These are phyloP conservation scores for Lenzites betulinus DNA, from an alignment of 768 basidiomycete species.

Conservation along the genomic window DNA sequence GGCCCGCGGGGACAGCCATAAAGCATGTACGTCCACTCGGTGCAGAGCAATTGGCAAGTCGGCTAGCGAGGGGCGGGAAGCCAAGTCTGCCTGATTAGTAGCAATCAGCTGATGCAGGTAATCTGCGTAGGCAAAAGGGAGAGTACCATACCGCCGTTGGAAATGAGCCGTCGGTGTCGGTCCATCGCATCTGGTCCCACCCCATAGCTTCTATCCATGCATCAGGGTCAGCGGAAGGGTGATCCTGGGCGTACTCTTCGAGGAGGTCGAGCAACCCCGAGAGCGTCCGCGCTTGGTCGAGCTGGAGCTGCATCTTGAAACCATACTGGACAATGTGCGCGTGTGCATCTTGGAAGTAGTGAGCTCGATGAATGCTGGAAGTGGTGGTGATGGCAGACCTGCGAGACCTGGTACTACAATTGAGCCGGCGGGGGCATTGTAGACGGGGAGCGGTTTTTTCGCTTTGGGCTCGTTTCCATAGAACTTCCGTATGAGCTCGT, in stretches of 20 bases:
- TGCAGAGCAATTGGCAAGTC: slow-evolving; percentile 72
- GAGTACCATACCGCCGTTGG: slow-evolving; percentile 60
- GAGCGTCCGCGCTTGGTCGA: slow-evolving; percentile 59
- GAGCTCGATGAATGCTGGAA: background rate
- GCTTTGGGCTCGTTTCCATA: slow-evolving; percentile 32
- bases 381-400: slow-evolving; percentile 42
- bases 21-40: slow-evolving; percentile 82
- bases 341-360: slow-evolving; percentile 61
- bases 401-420: slow-evolving; percentile 74
- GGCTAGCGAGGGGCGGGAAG: slow-evolving; percentile 63
- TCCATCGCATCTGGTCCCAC: slow-evolving; percentile 92
- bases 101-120: background rate
- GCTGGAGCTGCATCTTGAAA: slow-evolving; percentile 62
- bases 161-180: slow-evolving; percentile 48
- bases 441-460: slow-evolving; percentile 28
- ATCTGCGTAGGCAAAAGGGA: background rate
- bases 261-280: slow-evolving; percentile 66
- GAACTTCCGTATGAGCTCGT: slow-evolving; percentile 28
- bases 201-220: slow-evolving; percentile 86
- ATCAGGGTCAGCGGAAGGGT: slow-evolving; percentile 51
- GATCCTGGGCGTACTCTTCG: slow-evolving; percentile 55
- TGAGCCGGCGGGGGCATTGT: slow-evolving; percentile 33
- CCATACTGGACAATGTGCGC: slow-evolving; percentile 80
- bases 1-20: slow-evolving; percentile 81
- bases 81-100: slow-evolving; percentile 71